Base-by-base conservation (phyloP, 2,329 filamentous ascomycete species). In the Aspergillus tanneri region DNA sequence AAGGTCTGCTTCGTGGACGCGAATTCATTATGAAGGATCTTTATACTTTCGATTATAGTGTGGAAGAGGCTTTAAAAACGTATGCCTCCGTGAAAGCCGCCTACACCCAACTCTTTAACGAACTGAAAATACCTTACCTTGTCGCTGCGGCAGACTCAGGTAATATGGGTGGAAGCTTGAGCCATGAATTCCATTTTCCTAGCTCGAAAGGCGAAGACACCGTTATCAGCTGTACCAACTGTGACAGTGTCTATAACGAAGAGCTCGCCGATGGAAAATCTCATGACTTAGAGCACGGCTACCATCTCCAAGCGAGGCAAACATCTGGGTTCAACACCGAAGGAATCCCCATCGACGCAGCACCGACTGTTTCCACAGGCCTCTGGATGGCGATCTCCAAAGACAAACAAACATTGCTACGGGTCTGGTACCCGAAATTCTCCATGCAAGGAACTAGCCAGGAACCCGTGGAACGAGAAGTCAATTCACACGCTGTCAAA, bases 11-110 rank as follows among this genome's bases (percentile, higher is more conserved):
- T 7, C 84, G 93, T 8, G 87, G 89, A 1, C 84, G 90, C 52
- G 93, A 99, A 63, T 99, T 99, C 61, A 73, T 90, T 58, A 99
- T 99, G 93, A 99, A 99, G 70, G 93, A 99, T 68, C 79, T 99
- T 1, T 99, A 99, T 67, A 96, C 91, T 0, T 99, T 99, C 63
- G 93, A 99, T 63, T 73, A 78, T 27, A 85, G 79, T 3, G 66
- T 77, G 0, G 72, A 80, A 21, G 73, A 81, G n/a, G 92, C 92
- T 1, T 74, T 91, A n/a, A 72, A 80, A 41, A 96, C 92, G 0
- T 99, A 99, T 59, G 71, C 82, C 5, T 73, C 84, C 34, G 90
- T 96, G 2, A 82, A 87, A 41, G 67, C 69, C 28, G 86, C 87
- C 2, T 99, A 99, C 65, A 77, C 76, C 10, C 78, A 78, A 14